Percentiles rank a stretch among this genome's conserved stretches.
phyloP scores from a whole-genome alignment of 768 basidiomycete species.

The Auricularia heimuer region DNA sequence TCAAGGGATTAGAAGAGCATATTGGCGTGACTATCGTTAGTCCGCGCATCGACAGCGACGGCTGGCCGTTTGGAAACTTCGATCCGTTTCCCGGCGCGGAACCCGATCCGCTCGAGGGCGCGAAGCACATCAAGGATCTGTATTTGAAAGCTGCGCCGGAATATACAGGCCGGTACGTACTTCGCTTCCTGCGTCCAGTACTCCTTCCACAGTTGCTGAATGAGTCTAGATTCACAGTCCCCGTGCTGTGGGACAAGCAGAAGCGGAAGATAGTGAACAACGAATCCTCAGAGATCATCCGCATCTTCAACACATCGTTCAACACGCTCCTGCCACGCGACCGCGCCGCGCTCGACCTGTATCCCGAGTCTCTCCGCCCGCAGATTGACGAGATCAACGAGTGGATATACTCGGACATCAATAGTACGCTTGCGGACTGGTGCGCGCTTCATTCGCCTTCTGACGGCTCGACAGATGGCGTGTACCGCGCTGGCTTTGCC shows the following conservation, averaged over 20 bases:
- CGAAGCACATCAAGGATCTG: slow-evolving; percentile 70
- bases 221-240: slow-evolving; percentile 61
- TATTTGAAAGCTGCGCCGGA: slow-evolving; percentile 68
- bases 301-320: slow-evolving; percentile 83
- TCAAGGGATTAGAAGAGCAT: slow-evolving; percentile 84
- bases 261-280: slow-evolving; percentile 85
- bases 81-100: slow-evolving; percentile 65
- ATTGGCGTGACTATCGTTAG: slow-evolving; percentile 79
- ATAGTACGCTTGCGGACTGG: slow-evolving; percentile 41
- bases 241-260: slow-evolving; percentile 91
- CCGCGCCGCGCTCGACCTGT: slow-evolving; percentile 49
- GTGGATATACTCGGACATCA: slow-evolving; percentile 80
- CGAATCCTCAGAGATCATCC: slow-evolving; percentile 90
- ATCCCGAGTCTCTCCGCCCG: slow-evolving; percentile 57
- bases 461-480: slow-evolving; percentile 44
- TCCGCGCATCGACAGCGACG: slow-evolving; percentile 71
- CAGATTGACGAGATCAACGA: slow-evolving; percentile 81
- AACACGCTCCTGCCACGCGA: slow-evolving; percentile 52
- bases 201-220: not conserved
- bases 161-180: slow-evolving; percentile 57
- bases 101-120: slow-evolving; percentile 61
- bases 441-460: not conserved
- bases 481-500: slow-evolving; percentile 88
- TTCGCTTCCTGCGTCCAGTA: not conserved
- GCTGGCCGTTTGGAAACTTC: slow-evolving; percentile 78